Conservation (phyloP, 805 yeast genomes). For the Zygosaccharomyces rouxii region DNA sequence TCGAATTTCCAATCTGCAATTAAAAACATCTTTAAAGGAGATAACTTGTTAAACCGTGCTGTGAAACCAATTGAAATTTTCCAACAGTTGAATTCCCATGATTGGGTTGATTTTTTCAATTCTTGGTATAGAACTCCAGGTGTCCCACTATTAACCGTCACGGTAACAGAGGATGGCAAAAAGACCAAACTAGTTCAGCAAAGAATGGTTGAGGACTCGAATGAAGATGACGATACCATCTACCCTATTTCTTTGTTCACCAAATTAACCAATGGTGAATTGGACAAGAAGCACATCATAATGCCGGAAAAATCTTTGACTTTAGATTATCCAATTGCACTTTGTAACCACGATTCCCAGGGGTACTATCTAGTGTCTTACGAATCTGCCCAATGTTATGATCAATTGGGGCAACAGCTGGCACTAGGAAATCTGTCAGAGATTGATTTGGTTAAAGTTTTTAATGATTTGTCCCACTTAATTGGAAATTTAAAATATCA, state of each 20-base stretch:
- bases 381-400: constrained; percentile 28
- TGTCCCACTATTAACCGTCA: constrained; percentile 47
- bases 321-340: constrained; percentile 16
- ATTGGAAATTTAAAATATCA: constrained; percentile 32
- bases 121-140: constrained; percentile 64
- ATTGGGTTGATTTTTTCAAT: constrained; percentile 30
- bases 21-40: constrained; percentile 15
- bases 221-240: constrained; percentile 50
- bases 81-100: constrained; percentile 22
- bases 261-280: constrained; percentile 16
- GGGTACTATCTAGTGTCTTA: constrained; percentile 51
- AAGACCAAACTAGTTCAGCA: constrained; percentile 39
- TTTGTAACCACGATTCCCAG: constrained; percentile 25
- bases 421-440: constrained; percentile 22
- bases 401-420: constrained; percentile 22
- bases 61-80: constrained; percentile 34
- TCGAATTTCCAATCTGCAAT: constrained; percentile 21
- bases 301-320: constrained; percentile 30
- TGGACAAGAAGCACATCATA: constrained; percentile 22
- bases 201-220: constrained; percentile 30
- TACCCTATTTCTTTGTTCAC: constrained; percentile 55
- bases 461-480: constrained; percentile 34
- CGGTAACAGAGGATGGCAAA: constrained; percentile 21
- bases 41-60: constrained; percentile 15
- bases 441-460: constrained; percentile 30